Base-by-base conservation (phyloP, 2,329 filamentous ascomycete genomes). In the Trichoderma koningiopsis region DNA sequence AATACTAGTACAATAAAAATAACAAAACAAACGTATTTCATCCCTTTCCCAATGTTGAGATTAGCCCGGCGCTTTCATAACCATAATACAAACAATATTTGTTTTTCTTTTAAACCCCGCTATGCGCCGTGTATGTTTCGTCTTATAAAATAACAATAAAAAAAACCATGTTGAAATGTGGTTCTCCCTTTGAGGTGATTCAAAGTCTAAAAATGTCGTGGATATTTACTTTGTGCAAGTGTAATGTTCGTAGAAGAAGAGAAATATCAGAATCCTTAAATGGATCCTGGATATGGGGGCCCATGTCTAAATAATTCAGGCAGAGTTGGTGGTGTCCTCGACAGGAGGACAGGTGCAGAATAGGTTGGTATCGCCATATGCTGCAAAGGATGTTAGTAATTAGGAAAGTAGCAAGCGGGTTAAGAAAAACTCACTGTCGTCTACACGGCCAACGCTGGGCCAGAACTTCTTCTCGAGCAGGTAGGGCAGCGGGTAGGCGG, bases 401-500 rank as follows among this genome's bases (percentile, higher is more conserved):
- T 52, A 2, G 3, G 37, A 6, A 63, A 49, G n/a, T n/a, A 71
- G 70, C 47, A n/a, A 43, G 16, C 2, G 27, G 11, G 10, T 22
- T 11, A 47, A 11, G 27, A 27, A 4, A 27, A 58, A 85, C 91
- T 85, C 81, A 95, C 92, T 87, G 84, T 97, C 95, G 78, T 98
- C 92, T 24, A 97, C 85, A 78, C 95, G 87, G 7, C 91, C 93
- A 16, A 97, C 93, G 43, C 85, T 90, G 0, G 95, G 94, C 95
- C 95, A 98, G 83, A 97, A 97, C 85, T 98, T 98, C 91, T 96
- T 97, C 87, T 97, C 92, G 79, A 88, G 87, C 71, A 98, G 82
- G 81, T 88, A 97, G 0, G 89, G 84, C 72, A 97, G 78, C 22
- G 95, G 95, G 79, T 97, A 98, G 0, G 93, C 95, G 0, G 95